These are phyloP conservation scores for Aphanomyces invadans DNA, from an alignment of 352 stramenopile species.

Conservation along the genomic window DNA sequence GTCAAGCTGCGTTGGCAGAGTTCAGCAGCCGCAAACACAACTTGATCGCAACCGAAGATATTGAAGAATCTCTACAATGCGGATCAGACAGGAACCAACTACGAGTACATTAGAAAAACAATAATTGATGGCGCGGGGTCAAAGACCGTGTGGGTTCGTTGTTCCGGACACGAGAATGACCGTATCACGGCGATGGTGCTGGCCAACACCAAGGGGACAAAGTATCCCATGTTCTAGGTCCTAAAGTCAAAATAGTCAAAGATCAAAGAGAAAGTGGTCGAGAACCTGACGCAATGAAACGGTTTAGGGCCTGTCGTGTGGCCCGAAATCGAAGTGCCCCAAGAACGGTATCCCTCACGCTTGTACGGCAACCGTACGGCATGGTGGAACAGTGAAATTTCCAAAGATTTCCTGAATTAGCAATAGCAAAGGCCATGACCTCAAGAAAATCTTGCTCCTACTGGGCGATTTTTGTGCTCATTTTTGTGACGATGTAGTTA, in stretches of 20 bases:
- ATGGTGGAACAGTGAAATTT: slow-evolving; percentile 31
- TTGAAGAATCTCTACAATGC: slow-evolving; percentile 20
- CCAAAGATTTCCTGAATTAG: slow-evolving; percentile 27
- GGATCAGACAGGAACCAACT: slow-evolving; percentile 25
- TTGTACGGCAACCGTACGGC: slow-evolving; percentile 30
- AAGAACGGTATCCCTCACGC: slow-evolving; percentile 9
- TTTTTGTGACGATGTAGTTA: not conserved
- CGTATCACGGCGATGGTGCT: slow-evolving; percentile 28
- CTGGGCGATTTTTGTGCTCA: not conserved
- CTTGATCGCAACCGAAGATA: not conserved
- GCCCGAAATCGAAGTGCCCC: slow-evolving; percentile 18
- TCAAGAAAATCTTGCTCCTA: not conserved
- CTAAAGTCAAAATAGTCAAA: slow-evolving; percentile 27
- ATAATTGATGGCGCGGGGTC: slow-evolving; percentile 18
- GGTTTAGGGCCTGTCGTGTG: slow-evolving; percentile 28
- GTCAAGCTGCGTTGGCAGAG: not conserved
- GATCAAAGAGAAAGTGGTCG: not conserved
- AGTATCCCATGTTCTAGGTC: slow-evolving; percentile 28
- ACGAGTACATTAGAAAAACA: slow-evolving; percentile 27
- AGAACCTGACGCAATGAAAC: not conserved
- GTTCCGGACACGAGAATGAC: slow-evolving; percentile 29
- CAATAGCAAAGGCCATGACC: not conserved
- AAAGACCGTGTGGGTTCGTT: slow-evolving; percentile 29
- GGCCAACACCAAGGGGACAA: slow-evolving; percentile 25
- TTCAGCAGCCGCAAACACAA: not conserved